Evolutionary conservation across 192 early-diverging fungal species (phyloP).

Genomic region (Coemansia sp.): DNA sequence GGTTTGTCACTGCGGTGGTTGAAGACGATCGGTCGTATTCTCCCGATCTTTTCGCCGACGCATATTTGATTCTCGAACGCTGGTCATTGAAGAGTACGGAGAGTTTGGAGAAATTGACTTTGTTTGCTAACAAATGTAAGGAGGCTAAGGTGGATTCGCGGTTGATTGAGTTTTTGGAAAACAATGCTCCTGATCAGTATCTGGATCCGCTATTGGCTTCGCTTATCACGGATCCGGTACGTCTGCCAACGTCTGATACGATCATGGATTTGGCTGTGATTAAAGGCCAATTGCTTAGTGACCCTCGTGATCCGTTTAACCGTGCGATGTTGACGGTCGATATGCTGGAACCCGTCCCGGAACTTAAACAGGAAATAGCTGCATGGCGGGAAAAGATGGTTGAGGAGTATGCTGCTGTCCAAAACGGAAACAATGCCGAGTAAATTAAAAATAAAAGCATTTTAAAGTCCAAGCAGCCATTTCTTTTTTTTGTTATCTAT

Average conservation of each 20-base stretch:
- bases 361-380: conserved; percentile 45
- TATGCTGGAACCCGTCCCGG: conserved; percentile 79
- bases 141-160: conserved; percentile 60
- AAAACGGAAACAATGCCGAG: not conserved
- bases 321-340: conserved; percentile 83
- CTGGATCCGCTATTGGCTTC: conserved; percentile 82
- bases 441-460: not conserved
- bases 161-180: conserved; percentile 75
- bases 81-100: conserved; percentile 64
- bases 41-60: conserved; percentile 75
- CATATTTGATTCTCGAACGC: conserved; percentile 65
- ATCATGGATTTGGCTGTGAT: conserved; percentile 90
- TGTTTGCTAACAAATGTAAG: conserved; percentile 77
- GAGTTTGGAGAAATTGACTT: conserved; percentile 61
- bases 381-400: conserved; percentile 38
- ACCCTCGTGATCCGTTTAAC: conserved; percentile 92
- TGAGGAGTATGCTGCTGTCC: conserved; percentile 12
- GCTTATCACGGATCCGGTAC: conserved; percentile 93
- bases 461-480: too few relatives aligned
- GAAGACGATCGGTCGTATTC: conserved; percentile 84
- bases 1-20: conserved; percentile 80
- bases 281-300: conserved; percentile 82
- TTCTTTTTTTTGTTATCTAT: not conserved
- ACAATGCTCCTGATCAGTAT: conserved; percentile 87
- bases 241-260: conserved; percentile 76